Conservation (phyloP, 2,329 filamentous ascomycete genomes). For the Penicillium sp. region DNA sequence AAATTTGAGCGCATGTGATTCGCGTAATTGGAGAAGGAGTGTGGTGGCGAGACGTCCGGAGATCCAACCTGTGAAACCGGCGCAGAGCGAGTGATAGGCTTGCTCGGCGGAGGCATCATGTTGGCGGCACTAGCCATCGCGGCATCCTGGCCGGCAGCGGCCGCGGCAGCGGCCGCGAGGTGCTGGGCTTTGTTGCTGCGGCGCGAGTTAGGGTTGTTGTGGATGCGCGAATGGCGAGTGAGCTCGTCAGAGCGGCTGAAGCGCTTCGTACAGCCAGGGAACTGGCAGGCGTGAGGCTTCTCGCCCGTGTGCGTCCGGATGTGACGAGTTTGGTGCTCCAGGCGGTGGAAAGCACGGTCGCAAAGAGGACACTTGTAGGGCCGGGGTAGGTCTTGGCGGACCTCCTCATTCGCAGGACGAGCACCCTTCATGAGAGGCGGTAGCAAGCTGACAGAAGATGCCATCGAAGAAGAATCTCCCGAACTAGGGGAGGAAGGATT, state of each 20-base stretch:
- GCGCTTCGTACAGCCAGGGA: conserved; percentile 92
- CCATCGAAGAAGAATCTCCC: conserved; percentile 37
- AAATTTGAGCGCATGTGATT: conserved; percentile 58
- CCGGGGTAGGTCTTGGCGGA: conserved; percentile 77
- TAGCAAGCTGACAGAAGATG: conserved; percentile 45
- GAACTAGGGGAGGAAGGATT: conserved; percentile 22
- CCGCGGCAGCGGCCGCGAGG: conserved; percentile 57
- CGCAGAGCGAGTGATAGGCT: conserved; percentile 81
- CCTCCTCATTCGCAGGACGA: conserved; percentile 59
- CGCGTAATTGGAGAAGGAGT: conserved; percentile 69
- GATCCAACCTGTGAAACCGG: conserved; percentile 82
- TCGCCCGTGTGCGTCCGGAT: conserved; percentile 97
- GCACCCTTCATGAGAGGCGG: conserved; percentile 45
- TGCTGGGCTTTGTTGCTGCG: conserved; percentile 80
- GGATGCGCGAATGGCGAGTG: conserved; percentile 94
- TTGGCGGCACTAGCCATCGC: conserved; percentile 46
- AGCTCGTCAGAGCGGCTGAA: conserved; percentile 96
- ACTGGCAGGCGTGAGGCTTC: conserved; percentile 95
- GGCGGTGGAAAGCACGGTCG: conserved; percentile 96
- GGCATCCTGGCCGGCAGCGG: conserved; percentile 54
- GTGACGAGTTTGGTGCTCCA: conserved; percentile 90
- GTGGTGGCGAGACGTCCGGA: conserved; percentile 93
- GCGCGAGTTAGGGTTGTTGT: conserved; percentile 97
- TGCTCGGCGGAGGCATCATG: conserved; percentile 78
- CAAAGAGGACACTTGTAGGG: conserved; percentile 98